Evolutionary conservation across 2,329 filamentous ascomycete genomes (phyloP), one percentile per base, ranked within the genome.

Genomic region (Helotiales sp.): DNA sequence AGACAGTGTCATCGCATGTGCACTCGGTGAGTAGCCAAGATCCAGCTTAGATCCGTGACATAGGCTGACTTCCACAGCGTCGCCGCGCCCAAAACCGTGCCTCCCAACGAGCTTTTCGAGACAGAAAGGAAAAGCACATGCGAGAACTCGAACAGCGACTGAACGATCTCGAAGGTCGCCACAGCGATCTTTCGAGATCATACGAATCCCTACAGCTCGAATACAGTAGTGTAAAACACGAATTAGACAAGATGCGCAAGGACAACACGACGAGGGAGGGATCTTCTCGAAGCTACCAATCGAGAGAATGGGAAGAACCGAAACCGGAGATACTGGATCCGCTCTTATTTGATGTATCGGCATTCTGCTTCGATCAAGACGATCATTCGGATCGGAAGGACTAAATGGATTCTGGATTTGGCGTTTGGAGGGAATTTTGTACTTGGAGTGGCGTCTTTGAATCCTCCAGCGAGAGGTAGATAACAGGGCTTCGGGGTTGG

Each of bases 111-210:
- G 83, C 82, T 0, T 86, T 85, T 67, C 76, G 83, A 48, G 82
- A 86, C 68, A 77, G 83, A 53, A 86, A 86, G 66, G 83, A 88
- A 67, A 84, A 86, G 69, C 81, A 85, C 60, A 86, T 86, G 66
- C 81, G 81, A 60, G 84, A 87, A 63, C 79, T 88, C 19, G 84
- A 87, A 69, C 69, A 75, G 33, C 78, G 84, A 64, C 78, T 87
- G 30, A 72, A 71, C 47, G 78, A 81, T 17, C 73, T 83, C 50
- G 79, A 79, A 60, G 77, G 80, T 24, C 81, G 79, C 63, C 82
- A 86, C 69, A 79, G 79, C 58, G 75, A 77, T 31, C 77, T 87
- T 53, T 77, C 78, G 60, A 75, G 78, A 52, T 82, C 81, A 4
- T 84, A 85, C 66, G 71, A 75, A 27, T 67, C 70, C n/a, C 74